Percentiles rank a stretch among this genome's conserved stretches.
Conservation (phyloP, 202 grass and related monocot genomes). For the Bolboschoenoplectus hybrid region DNA sequence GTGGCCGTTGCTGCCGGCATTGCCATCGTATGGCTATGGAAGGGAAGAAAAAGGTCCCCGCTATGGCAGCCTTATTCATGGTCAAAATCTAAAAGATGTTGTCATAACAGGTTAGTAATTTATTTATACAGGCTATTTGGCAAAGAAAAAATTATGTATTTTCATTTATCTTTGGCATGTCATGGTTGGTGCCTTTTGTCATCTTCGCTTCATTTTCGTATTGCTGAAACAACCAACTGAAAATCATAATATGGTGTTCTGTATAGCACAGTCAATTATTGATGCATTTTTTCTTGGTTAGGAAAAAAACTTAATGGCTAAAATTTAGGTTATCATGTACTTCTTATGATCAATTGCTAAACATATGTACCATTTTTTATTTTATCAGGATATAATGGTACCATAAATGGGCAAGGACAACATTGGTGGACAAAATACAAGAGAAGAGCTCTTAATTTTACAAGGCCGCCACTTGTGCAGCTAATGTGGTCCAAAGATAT, state of each 20-base stretch:
- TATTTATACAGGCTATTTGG: neutral
- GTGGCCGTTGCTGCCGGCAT: conserved; percentile 79
- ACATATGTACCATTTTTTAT: neutral
- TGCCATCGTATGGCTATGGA: conserved; percentile 93
- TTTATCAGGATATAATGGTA: conserved; percentile 85
- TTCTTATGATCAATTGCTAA: conserved; percentile 34
- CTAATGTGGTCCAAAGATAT: conserved; percentile 95
- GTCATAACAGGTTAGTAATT: conserved; percentile 72
- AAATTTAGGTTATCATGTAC: neutral
- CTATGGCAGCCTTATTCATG: conserved; percentile 94
- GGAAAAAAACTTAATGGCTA: conserved; percentile 5
- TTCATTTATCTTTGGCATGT: neutral
- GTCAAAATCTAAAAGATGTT: conserved; percentile 86
- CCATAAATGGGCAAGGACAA: conserved; percentile 93
- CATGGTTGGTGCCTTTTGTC: neutral
- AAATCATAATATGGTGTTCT: conserved; percentile 23
- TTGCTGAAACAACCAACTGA: neutral
- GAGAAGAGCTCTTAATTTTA: conserved; percentile 82
- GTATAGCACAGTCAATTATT: neutral
- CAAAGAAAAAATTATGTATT: neutral
- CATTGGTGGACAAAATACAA: conserved; percentile 88
- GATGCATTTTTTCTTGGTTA: conserved; percentile 19
- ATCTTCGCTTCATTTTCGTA: neutral
- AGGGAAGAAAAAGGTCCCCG: conserved; percentile 83
- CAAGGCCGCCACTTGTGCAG: conserved; percentile 89